A percentile compares a stretch with the other conserved stretches of the same genome.
Evolutionary conservation across 75 land plant genomes (phyloP).

Genomic region (Pinus albicaulis): DNA sequence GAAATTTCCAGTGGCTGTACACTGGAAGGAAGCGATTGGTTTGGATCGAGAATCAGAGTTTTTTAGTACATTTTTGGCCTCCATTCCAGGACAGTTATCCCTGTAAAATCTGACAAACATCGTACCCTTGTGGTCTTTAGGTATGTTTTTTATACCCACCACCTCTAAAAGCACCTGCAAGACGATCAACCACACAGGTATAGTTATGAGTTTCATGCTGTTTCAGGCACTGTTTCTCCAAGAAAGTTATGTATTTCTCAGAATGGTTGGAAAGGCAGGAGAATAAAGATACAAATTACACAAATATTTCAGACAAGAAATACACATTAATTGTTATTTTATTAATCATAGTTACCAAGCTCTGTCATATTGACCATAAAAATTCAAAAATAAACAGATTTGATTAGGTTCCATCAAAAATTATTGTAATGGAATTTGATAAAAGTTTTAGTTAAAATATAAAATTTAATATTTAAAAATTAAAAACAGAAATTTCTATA

Average conservation of each 20-base stretch:
- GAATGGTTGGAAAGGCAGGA: too few species aligned
- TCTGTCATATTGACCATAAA: too few species aligned
- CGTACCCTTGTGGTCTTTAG: slow-evolving; percentile 31
- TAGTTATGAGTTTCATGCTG: neutral
- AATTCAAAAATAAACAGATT: too few species aligned
- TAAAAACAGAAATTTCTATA: too few species aligned
- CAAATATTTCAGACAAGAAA: too few species aligned
- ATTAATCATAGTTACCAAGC: too few species aligned
- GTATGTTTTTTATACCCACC: slow-evolving; percentile 41
- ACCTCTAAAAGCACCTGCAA: slow-evolving; percentile 58
- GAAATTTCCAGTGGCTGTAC: slow-evolving; percentile 54
- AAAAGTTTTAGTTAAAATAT: too few species aligned
- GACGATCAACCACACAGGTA: neutral
- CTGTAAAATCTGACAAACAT: slow-evolving; percentile 41
- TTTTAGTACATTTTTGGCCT: slow-evolving; percentile 22
- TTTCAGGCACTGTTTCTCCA: neutral
- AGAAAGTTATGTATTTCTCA: neutral
- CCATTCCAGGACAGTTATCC: neutral
- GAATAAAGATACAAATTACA: too few species aligned
- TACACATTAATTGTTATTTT: too few species aligned
- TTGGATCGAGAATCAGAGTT: slow-evolving; percentile 35
- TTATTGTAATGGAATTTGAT: too few species aligned
- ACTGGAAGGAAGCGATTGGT: slow-evolving; percentile 42
- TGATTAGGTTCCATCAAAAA: too few species aligned
- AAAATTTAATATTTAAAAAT: too few species aligned